These are phyloP conservation scores for Phaeomoniella chlamydospora DNA, from an alignment of 2,329 filamentous ascomycete species.

Conservation along the genomic window DNA sequence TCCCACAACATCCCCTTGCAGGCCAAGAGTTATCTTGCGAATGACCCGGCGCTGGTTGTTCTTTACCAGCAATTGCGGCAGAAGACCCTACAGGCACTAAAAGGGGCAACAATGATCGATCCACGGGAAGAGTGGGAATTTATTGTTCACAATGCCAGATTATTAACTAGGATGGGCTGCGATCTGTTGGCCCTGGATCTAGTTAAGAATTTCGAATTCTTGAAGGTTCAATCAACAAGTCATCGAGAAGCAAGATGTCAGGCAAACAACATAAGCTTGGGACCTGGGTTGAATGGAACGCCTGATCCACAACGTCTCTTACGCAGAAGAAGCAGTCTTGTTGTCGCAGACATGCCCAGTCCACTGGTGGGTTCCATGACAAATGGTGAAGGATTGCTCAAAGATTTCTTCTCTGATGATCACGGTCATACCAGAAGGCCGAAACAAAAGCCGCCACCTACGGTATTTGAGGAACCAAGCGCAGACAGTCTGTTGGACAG, in stretches of 20 bases:
- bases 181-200: constrained; percentile 78
- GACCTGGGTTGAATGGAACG: constrained; percentile 23
- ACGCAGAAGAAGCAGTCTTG: constrained; percentile 58
- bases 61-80: constrained; percentile 77
- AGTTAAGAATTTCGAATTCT: constrained; percentile 39
- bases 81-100: constrained; percentile 67
- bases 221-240: constrained; percentile 6
- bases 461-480: constrained; percentile 86
- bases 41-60: constrained; percentile 79
- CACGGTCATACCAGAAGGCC: constrained; percentile 9
- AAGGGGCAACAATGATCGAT: constrained; percentile 63
- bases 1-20: constrained; percentile 39
- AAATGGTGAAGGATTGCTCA: constrained; percentile 1
- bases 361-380: constrained; percentile 19
- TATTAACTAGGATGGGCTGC: constrained; percentile 87
- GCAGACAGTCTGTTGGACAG: constrained; percentile 74
- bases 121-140: constrained; percentile 77
- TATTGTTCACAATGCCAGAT: constrained; percentile 66
- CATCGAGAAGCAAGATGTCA: too few relatives aligned
- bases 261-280: constrained; percentile 16
- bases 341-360: constrained; percentile 53
- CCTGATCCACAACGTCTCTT: constrained; percentile 55
- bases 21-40: constrained; percentile 68
- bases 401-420: neutral
- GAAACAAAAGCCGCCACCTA: constrained; percentile 47